Percentiles rank a stretch among this genome's conserved stretches.
phyloP scores from a whole-genome alignment of 352 stramenopile genomes.

The Peronospora belbahrii region DNA sequence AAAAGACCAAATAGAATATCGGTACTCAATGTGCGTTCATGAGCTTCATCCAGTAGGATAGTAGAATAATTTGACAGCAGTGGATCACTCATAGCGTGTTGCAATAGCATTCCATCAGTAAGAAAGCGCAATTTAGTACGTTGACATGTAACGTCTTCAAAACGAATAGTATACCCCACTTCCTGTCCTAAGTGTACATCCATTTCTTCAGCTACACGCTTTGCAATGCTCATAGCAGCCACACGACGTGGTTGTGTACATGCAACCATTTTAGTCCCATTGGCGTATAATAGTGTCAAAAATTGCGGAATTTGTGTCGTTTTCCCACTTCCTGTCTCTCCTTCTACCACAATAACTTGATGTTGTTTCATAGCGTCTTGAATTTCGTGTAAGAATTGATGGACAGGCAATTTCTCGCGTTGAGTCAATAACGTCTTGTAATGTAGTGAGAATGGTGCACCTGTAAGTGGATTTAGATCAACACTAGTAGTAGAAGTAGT shows the following conservation, averaged over 20 bases:
- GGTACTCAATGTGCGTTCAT: constrained; percentile 95
- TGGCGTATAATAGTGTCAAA: constrained; percentile 73
- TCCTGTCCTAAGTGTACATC: constrained; percentile 94
- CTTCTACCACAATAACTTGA: constrained; percentile 96
- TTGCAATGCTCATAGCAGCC: constrained; percentile 96
- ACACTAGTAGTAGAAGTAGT: not conserved
- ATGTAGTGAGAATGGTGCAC: constrained; percentile 74
- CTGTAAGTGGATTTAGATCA: constrained; percentile 89
- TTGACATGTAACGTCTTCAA: constrained; percentile 92
- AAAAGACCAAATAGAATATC: constrained; percentile 97
- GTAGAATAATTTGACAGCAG: constrained; percentile 93
- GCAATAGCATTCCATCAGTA: constrained; percentile 93
- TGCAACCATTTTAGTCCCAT: constrained; percentile 77
- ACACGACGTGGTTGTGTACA: constrained; percentile 98
- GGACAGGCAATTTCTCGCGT: constrained; percentile 96
- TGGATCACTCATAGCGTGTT: constrained; percentile 96
- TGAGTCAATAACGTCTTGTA: constrained; percentile 91
- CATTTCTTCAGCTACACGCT: constrained; percentile 98
- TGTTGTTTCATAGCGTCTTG: constrained; percentile 91
- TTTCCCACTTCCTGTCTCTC: constrained; percentile 97
- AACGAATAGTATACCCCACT: constrained; percentile 99
- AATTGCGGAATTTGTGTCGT: constrained; percentile 96
- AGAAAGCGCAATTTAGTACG: constrained; percentile 81
- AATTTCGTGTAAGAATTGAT: constrained; percentile 95
- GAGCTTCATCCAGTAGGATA: constrained; percentile 96